phyloP scores from a whole-genome alignment of 352 stramenopile species.

The Pythium folliculosum region DNA sequence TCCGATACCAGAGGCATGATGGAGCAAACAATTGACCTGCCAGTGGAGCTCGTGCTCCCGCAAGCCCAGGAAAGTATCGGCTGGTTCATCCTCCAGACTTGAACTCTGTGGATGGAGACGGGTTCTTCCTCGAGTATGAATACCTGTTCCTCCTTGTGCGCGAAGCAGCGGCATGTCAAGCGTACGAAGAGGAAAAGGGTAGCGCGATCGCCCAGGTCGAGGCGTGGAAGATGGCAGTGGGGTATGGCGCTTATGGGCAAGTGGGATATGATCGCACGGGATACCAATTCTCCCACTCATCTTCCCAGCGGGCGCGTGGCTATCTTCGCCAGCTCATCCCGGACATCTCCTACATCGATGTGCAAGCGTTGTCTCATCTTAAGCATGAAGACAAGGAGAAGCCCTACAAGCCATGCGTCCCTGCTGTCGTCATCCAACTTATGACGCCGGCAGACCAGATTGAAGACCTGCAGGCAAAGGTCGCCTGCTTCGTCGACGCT shows the following conservation, averaged over 20 bases:
- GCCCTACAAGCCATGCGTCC: conserved; percentile 16
- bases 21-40: conserved; percentile 17
- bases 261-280: conserved; percentile 12
- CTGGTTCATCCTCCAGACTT: conserved; percentile 26
- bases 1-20: not conserved
- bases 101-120: conserved; percentile 24
- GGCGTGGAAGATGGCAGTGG: conserved; percentile 5
- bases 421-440: conserved; percentile 24
- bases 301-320: not conserved
- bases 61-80: conserved; percentile 19
- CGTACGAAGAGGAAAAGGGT: conserved; percentile 9
- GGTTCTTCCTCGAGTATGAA: conserved; percentile 28
- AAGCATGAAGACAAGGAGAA: conserved; percentile 6
- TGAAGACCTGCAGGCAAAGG: conserved; percentile 24
- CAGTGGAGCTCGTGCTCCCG: conserved; percentile 11
- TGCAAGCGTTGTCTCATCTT: conserved; percentile 16
- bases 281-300: conserved; percentile 19
- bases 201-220: conserved; percentile 3
- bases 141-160: conserved; percentile 33
- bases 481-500: conserved; percentile 31
- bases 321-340: conserved; percentile 19
- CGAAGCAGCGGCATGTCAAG: conserved; percentile 4
- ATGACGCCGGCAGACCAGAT: conserved; percentile 25
- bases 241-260: not conserved
- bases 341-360: conserved; percentile 26